A percentile compares a stretch with the other conserved stretches of the same genome.
These are phyloP conservation scores for Corrigiola litoralis DNA, from an alignment of 179 eudicot species.

Conservation along the genomic window DNA sequence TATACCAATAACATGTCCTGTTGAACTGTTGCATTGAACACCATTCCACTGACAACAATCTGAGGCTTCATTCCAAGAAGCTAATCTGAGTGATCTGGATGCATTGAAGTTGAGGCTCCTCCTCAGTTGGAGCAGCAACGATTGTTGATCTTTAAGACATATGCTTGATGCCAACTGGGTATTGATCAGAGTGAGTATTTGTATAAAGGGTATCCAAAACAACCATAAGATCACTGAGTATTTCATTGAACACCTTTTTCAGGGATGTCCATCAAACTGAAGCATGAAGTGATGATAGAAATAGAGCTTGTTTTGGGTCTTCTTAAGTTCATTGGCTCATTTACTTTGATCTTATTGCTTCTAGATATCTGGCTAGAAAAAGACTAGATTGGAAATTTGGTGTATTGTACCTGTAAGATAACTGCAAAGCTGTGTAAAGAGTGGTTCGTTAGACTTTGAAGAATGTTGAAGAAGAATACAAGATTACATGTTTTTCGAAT, in stretches of 20 bases:
- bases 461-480: not conserved
- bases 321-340: not conserved
- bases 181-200: not conserved
- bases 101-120: not conserved
- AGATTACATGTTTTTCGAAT: not conserved
- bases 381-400: conserved; percentile 7
- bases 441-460: not conserved
- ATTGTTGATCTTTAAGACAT: conserved; percentile 14
- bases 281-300: not conserved
- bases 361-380: not conserved
- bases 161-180: conserved; percentile 5
- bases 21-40: conserved; percentile 21
- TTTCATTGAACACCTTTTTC: conserved; percentile 15
- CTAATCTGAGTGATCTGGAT: not conserved
- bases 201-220: conserved; percentile 9
- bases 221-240: not conserved
- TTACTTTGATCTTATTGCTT: not conserved
- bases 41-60: conserved; percentile 38
- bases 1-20: conserved; percentile 27
- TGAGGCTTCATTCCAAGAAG: not conserved
- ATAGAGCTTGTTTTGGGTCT: not conserved
- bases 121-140: conserved; percentile 18
- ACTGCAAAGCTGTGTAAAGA: not conserved
- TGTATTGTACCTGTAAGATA: not conserved
- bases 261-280: conserved; percentile 13